A percentile compares a stretch with the other conserved stretches of the same genome.
Evolutionary conservation across 2,329 filamentous ascomycete genomes (phyloP).

Genomic region (Aspergillus versicolor): DNA sequence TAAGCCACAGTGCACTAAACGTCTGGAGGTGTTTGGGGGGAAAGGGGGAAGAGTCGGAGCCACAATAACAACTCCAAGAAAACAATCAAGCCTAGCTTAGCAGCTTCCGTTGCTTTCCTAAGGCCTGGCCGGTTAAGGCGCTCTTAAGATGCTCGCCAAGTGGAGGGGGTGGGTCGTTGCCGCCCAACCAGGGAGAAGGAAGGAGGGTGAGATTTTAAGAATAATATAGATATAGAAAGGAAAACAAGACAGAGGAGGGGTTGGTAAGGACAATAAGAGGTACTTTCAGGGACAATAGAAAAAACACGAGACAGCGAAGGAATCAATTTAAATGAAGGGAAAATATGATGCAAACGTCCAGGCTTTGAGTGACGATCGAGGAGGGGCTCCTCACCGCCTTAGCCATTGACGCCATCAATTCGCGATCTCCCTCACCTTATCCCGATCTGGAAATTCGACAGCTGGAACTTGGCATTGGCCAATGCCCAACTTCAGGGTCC

Average conservation of each 20-base stretch:
- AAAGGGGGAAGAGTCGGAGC: not conserved
- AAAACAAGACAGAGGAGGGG: not conserved
- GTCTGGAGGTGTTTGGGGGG: not conserved
- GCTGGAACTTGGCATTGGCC: not conserved
- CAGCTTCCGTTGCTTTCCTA: not conserved
- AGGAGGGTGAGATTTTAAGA: not conserved
- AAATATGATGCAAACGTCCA: slow-evolving; percentile 4
- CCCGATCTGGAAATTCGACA: not conserved
- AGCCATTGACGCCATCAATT: not conserved
- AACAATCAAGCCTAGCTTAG: not conserved
- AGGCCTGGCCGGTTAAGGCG: not conserved
- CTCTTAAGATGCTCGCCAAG: slow-evolving; percentile 7
- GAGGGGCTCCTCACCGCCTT: slow-evolving; percentile 11
- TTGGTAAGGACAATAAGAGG: not conserved
- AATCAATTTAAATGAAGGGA: not conserved
- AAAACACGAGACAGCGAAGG: not conserved
- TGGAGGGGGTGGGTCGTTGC: slow-evolving; percentile 4
- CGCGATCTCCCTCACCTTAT: not conserved
- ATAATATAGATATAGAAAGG: not conserved
- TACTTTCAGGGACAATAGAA: not conserved
- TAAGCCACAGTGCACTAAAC: not conserved
- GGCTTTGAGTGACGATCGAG: not conserved
- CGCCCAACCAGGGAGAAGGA: not conserved
- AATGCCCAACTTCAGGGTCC: not conserved
- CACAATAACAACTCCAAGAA: not conserved